A percentile compares a stretch with the other conserved stretches of the same genome.
phyloP scores from a whole-genome alignment of 1,284 basidiomycete genomes.

The Wolfiporia cocos region DNA sequence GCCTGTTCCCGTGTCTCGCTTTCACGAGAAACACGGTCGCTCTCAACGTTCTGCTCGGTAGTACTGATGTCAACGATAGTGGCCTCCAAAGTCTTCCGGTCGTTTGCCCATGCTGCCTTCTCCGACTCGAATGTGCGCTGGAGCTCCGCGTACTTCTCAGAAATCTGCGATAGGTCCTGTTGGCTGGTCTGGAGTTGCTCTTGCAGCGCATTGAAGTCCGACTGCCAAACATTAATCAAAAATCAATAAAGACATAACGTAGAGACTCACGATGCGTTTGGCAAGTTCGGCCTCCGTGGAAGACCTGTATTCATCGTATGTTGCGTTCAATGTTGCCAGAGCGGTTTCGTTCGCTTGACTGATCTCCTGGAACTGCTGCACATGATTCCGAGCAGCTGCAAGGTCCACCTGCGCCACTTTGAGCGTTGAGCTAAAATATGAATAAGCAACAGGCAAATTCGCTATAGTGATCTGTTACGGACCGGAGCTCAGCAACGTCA shows the following conservation, averaged over 20 bases:
- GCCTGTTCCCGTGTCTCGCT: conserved; percentile 53
- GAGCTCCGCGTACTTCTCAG: conserved; percentile 47
- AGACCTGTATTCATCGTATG: conserved; percentile 75
- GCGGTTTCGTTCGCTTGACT: conserved; percentile 78
- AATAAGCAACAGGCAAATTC: conserved; percentile 1
- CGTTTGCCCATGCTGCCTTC: conserved; percentile 61
- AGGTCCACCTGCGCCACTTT: conserved; percentile 76
- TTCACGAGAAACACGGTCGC: conserved; percentile 57
- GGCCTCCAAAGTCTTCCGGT: conserved; percentile 76
- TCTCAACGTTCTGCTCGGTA: conserved; percentile 60
- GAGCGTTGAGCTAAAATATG: conserved; percentile 53
- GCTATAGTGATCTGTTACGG: conserved; percentile 15
- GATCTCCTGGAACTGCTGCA: conserved; percentile 81
- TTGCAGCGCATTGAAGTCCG: conserved; percentile 60
- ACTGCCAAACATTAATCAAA: conserved; percentile 32
- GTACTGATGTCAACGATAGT: conserved; percentile 71
- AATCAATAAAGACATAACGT: conserved; percentile 1
- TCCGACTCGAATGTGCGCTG: conserved; percentile 63
- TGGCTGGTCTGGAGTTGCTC: conserved; percentile 53
- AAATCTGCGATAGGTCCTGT: conserved; percentile 49
- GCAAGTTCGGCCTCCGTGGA: conserved; percentile 62
- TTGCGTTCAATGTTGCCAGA: conserved; percentile 60
- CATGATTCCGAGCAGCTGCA: conserved; percentile 61
- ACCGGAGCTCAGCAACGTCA: conserved; percentile 83
- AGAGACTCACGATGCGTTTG: conserved; percentile 60